These are phyloP conservation scores for Typha latifolia DNA, from an alignment of 176 grass and related monocot genomes.

Conservation along the genomic window DNA sequence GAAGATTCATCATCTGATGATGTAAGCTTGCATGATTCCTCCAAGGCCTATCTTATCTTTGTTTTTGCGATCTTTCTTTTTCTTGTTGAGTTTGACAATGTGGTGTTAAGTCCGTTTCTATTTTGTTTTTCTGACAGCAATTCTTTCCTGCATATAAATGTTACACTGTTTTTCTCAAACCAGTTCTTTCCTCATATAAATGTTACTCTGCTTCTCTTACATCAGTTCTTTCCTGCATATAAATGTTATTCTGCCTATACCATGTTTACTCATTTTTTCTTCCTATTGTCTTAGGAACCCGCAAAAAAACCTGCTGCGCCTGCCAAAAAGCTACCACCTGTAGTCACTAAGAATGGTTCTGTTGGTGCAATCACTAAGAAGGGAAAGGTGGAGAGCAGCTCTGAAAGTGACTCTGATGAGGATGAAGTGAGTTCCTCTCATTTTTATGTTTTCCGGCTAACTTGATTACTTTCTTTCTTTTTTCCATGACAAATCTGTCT, in stretches of 20 bases:
- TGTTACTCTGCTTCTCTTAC: background rate
- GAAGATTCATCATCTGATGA: conserved; percentile 63
- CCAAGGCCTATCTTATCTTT: background rate
- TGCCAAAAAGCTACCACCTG: conserved; percentile 6
- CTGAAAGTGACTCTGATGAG: conserved; percentile 27
- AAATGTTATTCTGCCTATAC: background rate
- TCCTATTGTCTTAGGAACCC: conserved; percentile 37
- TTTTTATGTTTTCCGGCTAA: too few relatives aligned
- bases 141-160: too few relatives aligned
- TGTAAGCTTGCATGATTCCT: conserved; percentile 20
- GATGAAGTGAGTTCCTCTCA: conserved; percentile 18
- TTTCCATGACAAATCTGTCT: too few relatives aligned
- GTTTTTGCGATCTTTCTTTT: background rate
- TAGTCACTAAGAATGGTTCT: conserved; percentile 11
- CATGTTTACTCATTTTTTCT: background rate
- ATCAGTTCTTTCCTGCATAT: background rate
- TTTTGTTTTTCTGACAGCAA: too few relatives aligned
- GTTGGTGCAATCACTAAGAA: conserved; percentile 22
- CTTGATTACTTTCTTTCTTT: too few relatives aligned
- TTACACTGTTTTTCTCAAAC: too few relatives aligned
- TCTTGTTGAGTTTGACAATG: background rate
- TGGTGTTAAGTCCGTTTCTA: background rate
- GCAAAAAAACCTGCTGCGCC: conserved; percentile 39
- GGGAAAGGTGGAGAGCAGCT: conserved; percentile 36
- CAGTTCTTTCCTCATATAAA: too few relatives aligned